phyloP scores from a whole-genome alignment of 1,284 basidiomycete species.

The Apiotrichum domesticum region DNA sequence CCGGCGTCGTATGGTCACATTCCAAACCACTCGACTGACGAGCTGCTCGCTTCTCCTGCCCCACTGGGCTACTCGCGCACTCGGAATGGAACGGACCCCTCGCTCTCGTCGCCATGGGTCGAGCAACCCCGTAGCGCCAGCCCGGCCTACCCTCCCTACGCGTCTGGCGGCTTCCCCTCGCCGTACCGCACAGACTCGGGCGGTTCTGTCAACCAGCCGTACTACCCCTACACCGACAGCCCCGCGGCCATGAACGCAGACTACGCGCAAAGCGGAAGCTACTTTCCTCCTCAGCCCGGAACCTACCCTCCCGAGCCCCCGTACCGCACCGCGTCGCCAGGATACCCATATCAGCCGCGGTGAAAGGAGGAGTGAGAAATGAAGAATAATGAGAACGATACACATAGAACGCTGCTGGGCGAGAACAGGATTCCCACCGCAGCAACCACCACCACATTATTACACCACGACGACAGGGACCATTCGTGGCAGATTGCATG shows the following conservation, averaged over 20 bases:
- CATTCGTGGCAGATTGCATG: background rate
- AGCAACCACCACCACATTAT: background rate
- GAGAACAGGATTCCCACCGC: background rate
- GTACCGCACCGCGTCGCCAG: background rate
- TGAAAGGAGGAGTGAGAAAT: too few species aligned
- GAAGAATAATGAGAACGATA: too few species aligned
- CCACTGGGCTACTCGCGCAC: background rate
- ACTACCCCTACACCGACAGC: background rate
- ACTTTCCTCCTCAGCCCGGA: too few species aligned
- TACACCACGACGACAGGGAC: background rate
- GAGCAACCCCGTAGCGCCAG: background rate
- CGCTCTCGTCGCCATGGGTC: background rate
- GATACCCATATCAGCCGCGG: background rate
- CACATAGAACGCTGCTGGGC: background rate
- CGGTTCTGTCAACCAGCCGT: conserved; percentile 12
- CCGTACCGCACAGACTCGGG: conserved; percentile 2
- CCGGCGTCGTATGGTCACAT: background rate
- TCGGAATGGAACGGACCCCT: background rate
- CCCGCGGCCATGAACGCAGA: too few species aligned
- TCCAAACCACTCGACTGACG: conserved; percentile 35
- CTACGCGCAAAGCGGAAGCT: too few species aligned
- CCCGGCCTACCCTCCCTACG: background rate
- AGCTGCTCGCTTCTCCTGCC: conserved; percentile 19
- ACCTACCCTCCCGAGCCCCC: too few species aligned
- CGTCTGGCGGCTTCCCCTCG: background rate